Evolutionary conservation across 768 basidiomycete genomes (phyloP), one percentile per base, ranked within the genome.

Genomic region (Mycena rosella): DNA sequence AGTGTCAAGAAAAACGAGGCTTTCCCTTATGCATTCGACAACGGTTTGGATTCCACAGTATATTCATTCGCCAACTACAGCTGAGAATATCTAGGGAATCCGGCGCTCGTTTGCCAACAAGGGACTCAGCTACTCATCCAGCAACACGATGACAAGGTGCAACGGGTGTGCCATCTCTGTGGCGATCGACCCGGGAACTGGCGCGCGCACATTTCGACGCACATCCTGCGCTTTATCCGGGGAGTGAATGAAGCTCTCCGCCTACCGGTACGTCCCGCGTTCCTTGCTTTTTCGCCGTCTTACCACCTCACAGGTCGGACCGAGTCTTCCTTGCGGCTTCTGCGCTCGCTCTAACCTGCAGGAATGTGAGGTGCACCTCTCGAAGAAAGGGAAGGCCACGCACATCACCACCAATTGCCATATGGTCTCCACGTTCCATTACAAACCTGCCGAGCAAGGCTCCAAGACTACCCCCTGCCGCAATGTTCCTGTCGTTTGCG

Each of bases 1-100:
- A 36, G 27, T 26, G 58, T 67, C 27, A 61, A 67, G 32, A 60
- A 42, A 9, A 20, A 6, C 17, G 5, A 5, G 9, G 44, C 18
- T 1, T 67, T 67, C 24, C 65, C 65, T 3, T 67, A 67, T 42
- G 20, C 44, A 3, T 67, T 67, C 27, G 56, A 58, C 26, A 42
- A 61, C 44, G 65, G 65, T 67, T n/a, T 15, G 65, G 48, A 22
- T 51, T 61, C 29, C 24, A 5, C 38, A 30, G 7, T 36, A 24
- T 47, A 10, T 38, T 27, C 2, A 24, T 30, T 17, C 36, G 13
- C 32, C 32, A 13, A 34, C 32, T 34, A 8, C 36, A 34, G 18
- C 24, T 54, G 30, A 54, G 17, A 9, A 14, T 27, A n/a, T 7
- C 3, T 54, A 60, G 65, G 54, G 3, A 67, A 52, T 5, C 42